phyloP scores from a whole-genome alignment of 169 alveolate species.

The Theileria annulata region DNA sequence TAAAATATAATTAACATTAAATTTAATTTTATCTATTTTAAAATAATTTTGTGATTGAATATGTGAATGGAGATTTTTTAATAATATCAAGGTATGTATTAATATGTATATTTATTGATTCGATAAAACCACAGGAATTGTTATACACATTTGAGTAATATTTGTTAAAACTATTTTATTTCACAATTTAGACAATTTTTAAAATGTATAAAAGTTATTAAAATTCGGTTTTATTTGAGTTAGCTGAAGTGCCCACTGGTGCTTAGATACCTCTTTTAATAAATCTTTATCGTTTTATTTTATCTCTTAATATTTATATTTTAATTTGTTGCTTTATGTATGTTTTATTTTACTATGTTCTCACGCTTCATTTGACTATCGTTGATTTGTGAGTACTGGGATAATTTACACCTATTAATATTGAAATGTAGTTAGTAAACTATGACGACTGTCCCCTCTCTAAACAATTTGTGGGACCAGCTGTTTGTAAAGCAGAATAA shows the following conservation, averaged over 20 bases:
- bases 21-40: background rate
- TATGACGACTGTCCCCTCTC: conserved; percentile 12
- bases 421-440: background rate
- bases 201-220: background rate
- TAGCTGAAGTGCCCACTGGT: conserved; percentile 17
- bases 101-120: background rate
- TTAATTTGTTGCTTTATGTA: background rate
- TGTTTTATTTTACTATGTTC: background rate
- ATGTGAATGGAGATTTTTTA: background rate
- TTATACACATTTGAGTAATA: conserved; percentile 1
- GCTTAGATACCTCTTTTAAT: background rate
- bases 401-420: background rate
- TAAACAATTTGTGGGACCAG: conserved; percentile 59
- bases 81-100: background rate
- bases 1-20: background rate
- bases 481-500: conserved; percentile 32
- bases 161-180: background rate
- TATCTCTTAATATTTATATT: background rate
- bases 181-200: background rate
- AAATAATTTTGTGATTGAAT: conserved; percentile 2
- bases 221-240: background rate
- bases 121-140: background rate
- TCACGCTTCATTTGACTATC: background rate
- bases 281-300: background rate
- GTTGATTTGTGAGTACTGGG: background rate